Evolutionary conservation across 2,329 filamentous ascomycete genomes (phyloP).

Genomic region (Colletotrichum truncatum): DNA sequence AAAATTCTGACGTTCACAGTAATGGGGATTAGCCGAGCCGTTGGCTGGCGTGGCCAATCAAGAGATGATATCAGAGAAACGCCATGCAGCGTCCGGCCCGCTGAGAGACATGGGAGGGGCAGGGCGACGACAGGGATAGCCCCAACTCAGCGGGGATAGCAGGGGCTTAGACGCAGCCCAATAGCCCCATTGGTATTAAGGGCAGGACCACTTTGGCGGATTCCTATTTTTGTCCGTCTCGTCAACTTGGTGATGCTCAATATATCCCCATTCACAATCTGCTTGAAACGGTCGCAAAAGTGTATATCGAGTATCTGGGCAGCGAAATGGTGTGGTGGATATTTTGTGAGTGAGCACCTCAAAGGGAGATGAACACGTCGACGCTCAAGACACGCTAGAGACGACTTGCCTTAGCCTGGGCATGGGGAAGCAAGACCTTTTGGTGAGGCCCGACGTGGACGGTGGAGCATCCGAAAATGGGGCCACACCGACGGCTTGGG

Average conservation of each 20-base stretch:
- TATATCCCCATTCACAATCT: conserved; percentile 6
- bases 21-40: conserved; percentile 9
- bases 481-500: conserved; percentile 27
- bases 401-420: not conserved
- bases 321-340: not conserved
- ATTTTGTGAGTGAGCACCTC: not conserved
- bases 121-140: conserved; percentile 12
- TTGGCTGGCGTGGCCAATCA: not conserved
- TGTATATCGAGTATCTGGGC: not conserved
- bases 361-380: not conserved
- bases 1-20: not conserved
- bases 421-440: not conserved
- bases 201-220: not conserved
- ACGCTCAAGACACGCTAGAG: conserved; percentile 4
- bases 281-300: conserved; percentile 8
- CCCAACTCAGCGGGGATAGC: conserved; percentile 18
- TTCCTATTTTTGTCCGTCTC: conserved; percentile 25
- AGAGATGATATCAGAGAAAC: conserved; percentile 8
- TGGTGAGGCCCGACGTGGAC: not conserved
- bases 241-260: not conserved
- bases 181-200: conserved; percentile 15
- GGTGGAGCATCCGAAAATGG: conserved; percentile 11
- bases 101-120: conserved; percentile 21
- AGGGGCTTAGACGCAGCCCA: conserved; percentile 24
- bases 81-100: conserved; percentile 26